Evolutionary conservation across 192 early-diverging fungal species (phyloP), one percentile per base, ranked within the genome.

Genomic region (Obelidium mucronatum): DNA sequence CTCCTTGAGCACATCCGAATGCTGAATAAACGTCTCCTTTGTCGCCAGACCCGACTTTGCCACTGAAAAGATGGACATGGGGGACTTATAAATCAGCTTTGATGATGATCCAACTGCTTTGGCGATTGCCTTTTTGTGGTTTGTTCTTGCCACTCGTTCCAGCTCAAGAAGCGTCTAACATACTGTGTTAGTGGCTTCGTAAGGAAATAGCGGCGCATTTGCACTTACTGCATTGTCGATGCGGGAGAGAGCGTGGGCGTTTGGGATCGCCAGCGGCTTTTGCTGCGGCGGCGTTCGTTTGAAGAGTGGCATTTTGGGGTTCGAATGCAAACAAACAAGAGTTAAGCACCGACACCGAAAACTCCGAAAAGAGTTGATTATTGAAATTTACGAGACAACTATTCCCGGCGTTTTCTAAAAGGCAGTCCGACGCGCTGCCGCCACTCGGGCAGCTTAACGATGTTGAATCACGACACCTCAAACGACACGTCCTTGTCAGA

Each of bases 31-130:
- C 4, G 59, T 62, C 22, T 39, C 15, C 30, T 74, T 54, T 1
- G 72, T 40, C n/a, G 42, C 60, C 33, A 74, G 33, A 15, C 72
- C 72, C 30, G 72, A 26, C 19, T 39, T 24, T 8, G 72, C 72
- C 28, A 74, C 62, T 13, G 58, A 60, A 4, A 74, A 15, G 72
- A 62, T 33, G 8, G 72, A 56, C 24, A 74, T 62, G 15, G 72
- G 72, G 13, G 36, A 17, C 36, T 74, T 74, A 37, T 54, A 74
- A 19, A 63, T 11, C 1, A 74, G n/a, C 36, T 74, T 74, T n/a
- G 72, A 48, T n/a, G 72, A 30, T 17, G 72, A 28, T 3, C 72
- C 72, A 24, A 62, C 40, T 11, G 59, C 59, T n/a, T 58, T 54
- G 6, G 72, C 72, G 30, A 62, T 40, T 6, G 72, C 56, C 42